Percentiles rank a stretch among this genome's conserved stretches.
These are phyloP conservation scores for Phytophthora sp. DNA, from an alignment of 352 stramenopile species.

Conservation along the genomic window DNA sequence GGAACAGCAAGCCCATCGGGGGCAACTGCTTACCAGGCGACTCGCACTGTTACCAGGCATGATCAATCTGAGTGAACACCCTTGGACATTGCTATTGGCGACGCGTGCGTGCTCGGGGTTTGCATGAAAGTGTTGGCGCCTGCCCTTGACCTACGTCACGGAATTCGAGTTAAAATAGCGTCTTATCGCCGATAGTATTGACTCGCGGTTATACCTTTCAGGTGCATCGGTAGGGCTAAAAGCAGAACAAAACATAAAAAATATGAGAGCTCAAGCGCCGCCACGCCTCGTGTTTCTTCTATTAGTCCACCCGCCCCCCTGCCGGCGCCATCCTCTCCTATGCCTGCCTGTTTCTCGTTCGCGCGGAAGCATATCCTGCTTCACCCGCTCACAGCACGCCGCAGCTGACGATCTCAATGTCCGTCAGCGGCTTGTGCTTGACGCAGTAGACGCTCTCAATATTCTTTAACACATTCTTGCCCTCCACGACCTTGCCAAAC, in stretches of 20 bases:
- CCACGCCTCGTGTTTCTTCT: conserved; percentile 38
- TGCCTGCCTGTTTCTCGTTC: conserved; percentile 23
- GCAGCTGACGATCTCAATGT: conserved; percentile 82
- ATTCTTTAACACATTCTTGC: conserved; percentile 82
- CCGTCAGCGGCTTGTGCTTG: conserved; percentile 81
- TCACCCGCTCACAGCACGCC: conserved; percentile 65
- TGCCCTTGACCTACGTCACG: too few species aligned
- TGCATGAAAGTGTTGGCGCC: too few species aligned
- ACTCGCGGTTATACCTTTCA: too few species aligned
- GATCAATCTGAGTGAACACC: too few species aligned
- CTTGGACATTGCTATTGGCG: too few species aligned
- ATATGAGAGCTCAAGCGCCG: conserved; percentile 26
- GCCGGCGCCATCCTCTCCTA: conserved; percentile 13
- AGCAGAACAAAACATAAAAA: conserved; percentile 16
- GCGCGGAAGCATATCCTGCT: conserved; percentile 5
- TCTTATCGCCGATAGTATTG: too few species aligned
- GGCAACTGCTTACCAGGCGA: too few species aligned
- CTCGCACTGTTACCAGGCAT: too few species aligned
- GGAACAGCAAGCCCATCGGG: too few species aligned
- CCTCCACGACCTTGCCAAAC: conserved; percentile 88
- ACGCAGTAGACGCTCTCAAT: conserved; percentile 87
- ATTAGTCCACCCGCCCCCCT: conserved; percentile 34
- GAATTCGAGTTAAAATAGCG: too few species aligned
- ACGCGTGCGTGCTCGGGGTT: too few species aligned
- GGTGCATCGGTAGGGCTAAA: too few species aligned